phyloP scores from a whole-genome alignment of 2,329 filamentous ascomycete species.

The Verruconis gallopava region DNA sequence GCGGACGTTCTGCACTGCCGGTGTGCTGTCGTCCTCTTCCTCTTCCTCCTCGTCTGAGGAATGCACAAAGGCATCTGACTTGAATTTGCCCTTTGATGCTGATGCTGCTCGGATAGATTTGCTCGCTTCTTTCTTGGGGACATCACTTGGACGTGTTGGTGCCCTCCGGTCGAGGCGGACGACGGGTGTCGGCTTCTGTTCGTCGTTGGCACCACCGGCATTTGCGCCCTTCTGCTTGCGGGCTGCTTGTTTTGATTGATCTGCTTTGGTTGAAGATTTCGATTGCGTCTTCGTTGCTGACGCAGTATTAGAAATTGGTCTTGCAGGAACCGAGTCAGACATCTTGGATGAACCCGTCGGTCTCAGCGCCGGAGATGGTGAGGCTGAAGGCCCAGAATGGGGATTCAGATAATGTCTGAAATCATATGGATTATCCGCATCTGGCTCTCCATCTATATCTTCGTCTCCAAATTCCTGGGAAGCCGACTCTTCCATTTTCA shows the following conservation, averaged over 20 bases:
- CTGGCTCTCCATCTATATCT: slow-evolving; percentile 19
- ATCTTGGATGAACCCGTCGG: background rate
- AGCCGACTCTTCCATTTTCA: slow-evolving; percentile 29
- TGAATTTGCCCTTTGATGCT: background rate
- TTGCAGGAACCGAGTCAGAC: background rate
- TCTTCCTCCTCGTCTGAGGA: slow-evolving; percentile 10
- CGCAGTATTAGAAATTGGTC: background rate
- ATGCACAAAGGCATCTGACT: slow-evolving; percentile 11
- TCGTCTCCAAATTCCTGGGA: slow-evolving; percentile 18
- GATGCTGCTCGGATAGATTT: background rate
- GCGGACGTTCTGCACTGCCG: background rate
- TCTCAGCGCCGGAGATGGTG: slow-evolving; percentile 2
- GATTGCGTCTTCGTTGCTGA: slow-evolving; percentile 2
- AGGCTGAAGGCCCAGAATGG: slow-evolving; percentile 3
- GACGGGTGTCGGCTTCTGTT: slow-evolving; percentile 10
- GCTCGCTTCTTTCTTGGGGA: slow-evolving; percentile 11
- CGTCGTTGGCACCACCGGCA: slow-evolving; percentile 13
- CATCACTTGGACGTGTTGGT: slow-evolving; percentile 13
- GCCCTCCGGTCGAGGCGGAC: slow-evolving; percentile 26
- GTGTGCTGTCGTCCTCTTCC: slow-evolving; percentile 1
- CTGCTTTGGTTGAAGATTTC: slow-evolving; percentile 3
- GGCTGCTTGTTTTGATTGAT: slow-evolving; percentile 3
- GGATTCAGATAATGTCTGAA: slow-evolving; percentile 33
- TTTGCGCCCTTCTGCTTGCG: slow-evolving; percentile 6
- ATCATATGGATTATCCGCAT: slow-evolving; percentile 35